Percentiles rank a stretch among this genome's conserved stretches.
Conservation (phyloP, 140 eudicot genomes). For the Stevia rebaudiana region DNA sequence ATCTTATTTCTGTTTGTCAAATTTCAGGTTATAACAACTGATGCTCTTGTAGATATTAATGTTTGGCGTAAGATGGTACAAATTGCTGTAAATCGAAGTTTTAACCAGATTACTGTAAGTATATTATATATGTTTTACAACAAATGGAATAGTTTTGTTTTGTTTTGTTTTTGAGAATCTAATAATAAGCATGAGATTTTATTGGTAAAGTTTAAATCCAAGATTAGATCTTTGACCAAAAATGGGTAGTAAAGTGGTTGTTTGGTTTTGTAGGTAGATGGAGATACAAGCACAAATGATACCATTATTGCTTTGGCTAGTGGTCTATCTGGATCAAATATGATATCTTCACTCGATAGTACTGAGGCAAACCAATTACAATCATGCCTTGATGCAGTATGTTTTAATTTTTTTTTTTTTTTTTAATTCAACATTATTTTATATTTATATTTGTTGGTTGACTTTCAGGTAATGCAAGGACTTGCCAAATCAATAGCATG, state of each 20-base stretch:
- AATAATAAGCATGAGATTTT: neutral
- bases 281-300: conserved; percentile 97
- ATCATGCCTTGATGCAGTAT: conserved; percentile 86
- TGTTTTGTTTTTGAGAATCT: neutral
- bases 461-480: conserved; percentile 89
- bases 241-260: conserved; percentile 1
- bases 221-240: conserved; percentile 3
- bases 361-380: conserved; percentile 69
- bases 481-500: conserved; percentile 98
- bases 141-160: too few species aligned
- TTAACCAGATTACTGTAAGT: conserved; percentile 94
- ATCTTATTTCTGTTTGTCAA: neutral
- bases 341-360: conserved; percentile 52
- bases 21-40: conserved; percentile 90
- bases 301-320: conserved; percentile 95
- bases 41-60: conserved; percentile 67
- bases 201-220: neutral
- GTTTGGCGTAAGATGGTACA: conserved; percentile 94
- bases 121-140: too few species aligned
- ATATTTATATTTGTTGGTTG: neutral
- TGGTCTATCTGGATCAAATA: conserved; percentile 77
- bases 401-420: conserved; percentile 18
- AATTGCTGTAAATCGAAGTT: conserved; percentile 82
- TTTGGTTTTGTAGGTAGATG: conserved; percentile 65
- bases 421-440: neutral